Evolutionary conservation across 2,329 filamentous ascomycete species (phyloP).

Genomic region (Ophiostoma perfectum): DNA sequence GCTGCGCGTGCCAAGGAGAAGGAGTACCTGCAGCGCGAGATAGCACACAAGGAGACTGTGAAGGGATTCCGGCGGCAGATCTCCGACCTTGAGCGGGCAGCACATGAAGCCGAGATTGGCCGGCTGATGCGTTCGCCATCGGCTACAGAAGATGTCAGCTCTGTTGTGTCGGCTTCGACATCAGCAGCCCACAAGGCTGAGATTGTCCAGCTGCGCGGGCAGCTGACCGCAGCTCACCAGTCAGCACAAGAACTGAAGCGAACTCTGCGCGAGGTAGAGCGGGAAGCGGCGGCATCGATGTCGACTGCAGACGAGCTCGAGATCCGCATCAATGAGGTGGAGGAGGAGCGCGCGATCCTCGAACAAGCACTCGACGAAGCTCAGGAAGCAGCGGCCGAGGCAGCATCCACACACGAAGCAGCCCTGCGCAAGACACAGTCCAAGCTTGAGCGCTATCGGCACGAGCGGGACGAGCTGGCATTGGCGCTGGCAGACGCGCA

Average conservation of each 20-base stretch:
- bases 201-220: constrained; percentile 52
- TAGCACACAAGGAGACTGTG: constrained; percentile 55
- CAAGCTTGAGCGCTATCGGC: constrained; percentile 48
- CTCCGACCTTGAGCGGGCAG: constrained; percentile 59
- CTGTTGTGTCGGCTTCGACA: constrained; percentile 26
- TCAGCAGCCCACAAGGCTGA: constrained; percentile 47
- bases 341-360: constrained; percentile 54
- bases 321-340: constrained; percentile 50
- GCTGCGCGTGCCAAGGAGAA: constrained; percentile 62
- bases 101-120: constrained; percentile 57
- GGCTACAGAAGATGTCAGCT: constrained; percentile 41
- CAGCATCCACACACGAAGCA: constrained; percentile 40
- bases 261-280: constrained; percentile 48
- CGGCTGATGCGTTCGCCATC: constrained; percentile 43
- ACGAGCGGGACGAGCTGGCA: constrained; percentile 41
- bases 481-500: constrained; percentile 33
- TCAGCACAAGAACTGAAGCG: constrained; percentile 51
- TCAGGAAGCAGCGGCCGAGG: constrained; percentile 47
- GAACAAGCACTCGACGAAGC: constrained; percentile 55
- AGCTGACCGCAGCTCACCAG: constrained; percentile 56
- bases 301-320: constrained; percentile 42
- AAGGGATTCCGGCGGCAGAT: constrained; percentile 61
- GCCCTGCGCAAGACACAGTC: constrained; percentile 42
- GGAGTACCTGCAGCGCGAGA: constrained; percentile 60
- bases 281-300: constrained; percentile 38